Base-by-base conservation (phyloP, 2,329 filamentous ascomycete species). In the Nemania diffusa region DNA sequence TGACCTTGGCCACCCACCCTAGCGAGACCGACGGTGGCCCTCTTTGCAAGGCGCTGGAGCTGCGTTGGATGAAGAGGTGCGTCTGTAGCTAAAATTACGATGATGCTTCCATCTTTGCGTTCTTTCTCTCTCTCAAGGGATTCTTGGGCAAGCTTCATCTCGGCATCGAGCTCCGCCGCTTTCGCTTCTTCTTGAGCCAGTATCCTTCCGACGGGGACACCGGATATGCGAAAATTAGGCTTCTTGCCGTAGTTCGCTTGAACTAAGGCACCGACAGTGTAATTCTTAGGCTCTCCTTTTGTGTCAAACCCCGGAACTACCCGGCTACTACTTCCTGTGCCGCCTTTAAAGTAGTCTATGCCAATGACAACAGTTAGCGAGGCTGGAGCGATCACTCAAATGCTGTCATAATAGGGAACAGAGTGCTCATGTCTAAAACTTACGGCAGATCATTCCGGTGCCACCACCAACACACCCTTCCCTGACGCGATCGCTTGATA, bases 381-480 rank as follows among this genome's bases (percentile, higher is more conserved):
- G 34, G 3, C 37, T 13, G 5, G 34, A 40, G 11, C 15, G 34
- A 40, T 29, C 27, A 2, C 24, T 46, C 17, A 0, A 56, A 3
- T 15, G 34, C 34, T 34, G 34, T 40, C 34, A 40, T 40, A 13
- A 40, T 15, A 40, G n/a, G n/a, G n/a, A n/a, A n/a, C n/a, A n/a
- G n/a, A 44, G 44, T 9, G 29, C 11, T 9, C 20, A 15, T 50
- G 13, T 37, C 8, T n/a, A 22, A 55, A 34, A 65, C 74, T 71
- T 70, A 76, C 74, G 71, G 57, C 71, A 72, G 44, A 73, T 73
- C 70, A 73, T 76, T 15, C 88, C 89, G 0, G 88, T 89, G n/a
- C 90, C 90, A 20, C 90, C 90, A 2, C 90, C 90, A 1, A 84
- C 84, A 71, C 87, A 88, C 0, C 90, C 90, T 76, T 92, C 89